phyloP scores from a whole-genome alignment of 495 filamentous ascomycete species.

The Aspergillus wentii region DNA sequence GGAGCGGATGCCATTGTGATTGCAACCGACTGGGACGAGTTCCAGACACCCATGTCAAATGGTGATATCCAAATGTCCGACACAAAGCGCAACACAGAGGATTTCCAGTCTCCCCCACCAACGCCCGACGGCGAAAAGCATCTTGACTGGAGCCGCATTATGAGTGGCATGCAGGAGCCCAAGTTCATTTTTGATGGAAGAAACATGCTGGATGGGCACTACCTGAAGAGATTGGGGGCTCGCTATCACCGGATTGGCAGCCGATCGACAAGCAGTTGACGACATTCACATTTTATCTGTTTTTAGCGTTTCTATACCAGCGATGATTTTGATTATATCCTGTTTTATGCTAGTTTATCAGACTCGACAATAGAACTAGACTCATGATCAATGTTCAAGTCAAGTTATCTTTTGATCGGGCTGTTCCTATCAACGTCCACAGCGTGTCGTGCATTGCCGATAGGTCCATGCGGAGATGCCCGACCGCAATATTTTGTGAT shows the following conservation, averaged over 20 bases:
- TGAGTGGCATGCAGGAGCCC: slow-evolving; percentile 55
- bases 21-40: slow-evolving; percentile 26
- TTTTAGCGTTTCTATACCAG: no score
- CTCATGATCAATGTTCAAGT: no score
- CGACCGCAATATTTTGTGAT: no score
- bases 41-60: slow-evolving; percentile 8
- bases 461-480: no score
- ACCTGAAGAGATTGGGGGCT: slow-evolving; percentile 50
- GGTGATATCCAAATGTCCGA: not conserved
- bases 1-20: slow-evolving; percentile 26
- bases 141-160: slow-evolving; percentile 47
- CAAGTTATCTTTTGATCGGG: no score
- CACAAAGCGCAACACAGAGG: not conserved
- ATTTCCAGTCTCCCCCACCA: not conserved
- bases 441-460: no score
- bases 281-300: no score
- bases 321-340: no score
- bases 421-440: no score
- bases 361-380: no score
- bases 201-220: slow-evolving; percentile 53
- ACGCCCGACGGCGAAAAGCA: slow-evolving; percentile 6
- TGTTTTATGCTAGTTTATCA: no score
- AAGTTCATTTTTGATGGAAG: slow-evolving; percentile 68
- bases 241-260: slow-evolving; percentile 5
- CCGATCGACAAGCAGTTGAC: no score